Conservation (phyloP, 352 stramenopile genomes). For the Globisporangium echinulatum region DNA sequence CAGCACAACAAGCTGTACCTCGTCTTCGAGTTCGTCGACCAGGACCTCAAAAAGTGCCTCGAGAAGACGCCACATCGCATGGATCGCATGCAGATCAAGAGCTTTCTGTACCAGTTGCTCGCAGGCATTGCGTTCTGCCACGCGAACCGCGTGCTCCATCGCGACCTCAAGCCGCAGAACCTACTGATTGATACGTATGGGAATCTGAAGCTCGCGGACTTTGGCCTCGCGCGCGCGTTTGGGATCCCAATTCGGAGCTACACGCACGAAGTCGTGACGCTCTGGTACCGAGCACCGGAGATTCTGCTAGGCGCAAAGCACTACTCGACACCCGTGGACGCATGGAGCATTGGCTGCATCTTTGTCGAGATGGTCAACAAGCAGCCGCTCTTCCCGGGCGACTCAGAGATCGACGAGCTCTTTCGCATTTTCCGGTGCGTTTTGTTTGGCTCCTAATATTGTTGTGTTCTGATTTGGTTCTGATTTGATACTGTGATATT, state of each 20-base stretch:
- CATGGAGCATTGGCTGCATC: constrained; percentile 92
- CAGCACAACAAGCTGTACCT: constrained; percentile 85
- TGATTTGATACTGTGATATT: not conserved
- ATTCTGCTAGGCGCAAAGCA: constrained; percentile 91
- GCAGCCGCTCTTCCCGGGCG: constrained; percentile 85
- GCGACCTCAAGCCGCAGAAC: constrained; percentile 98
- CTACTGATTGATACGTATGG: constrained; percentile 85
- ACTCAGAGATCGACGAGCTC: constrained; percentile 99
- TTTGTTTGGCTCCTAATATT: not conserved
- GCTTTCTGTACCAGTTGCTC: constrained; percentile 77
- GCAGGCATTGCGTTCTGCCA: constrained; percentile 93
- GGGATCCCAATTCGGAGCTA: constrained; percentile 84
- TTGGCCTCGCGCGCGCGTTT: constrained; percentile 88
- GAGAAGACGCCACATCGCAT: constrained; percentile 90
- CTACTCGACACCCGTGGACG: constrained; percentile 92
- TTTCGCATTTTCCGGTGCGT: constrained; percentile 96
- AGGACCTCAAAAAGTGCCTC: constrained; percentile 86
- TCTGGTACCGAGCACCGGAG: constrained; percentile 95
- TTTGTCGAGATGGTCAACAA: constrained; percentile 93
- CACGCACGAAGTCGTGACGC: constrained; percentile 93
- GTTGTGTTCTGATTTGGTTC: not conserved
- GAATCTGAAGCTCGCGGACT: constrained; percentile 90
- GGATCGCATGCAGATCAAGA: constrained; percentile 78
- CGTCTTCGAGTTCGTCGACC: constrained; percentile 85
- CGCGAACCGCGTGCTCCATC: constrained; percentile 94